Evolutionary conservation across 176 grass and related monocot species (phyloP), one percentile per base, ranked within the genome.

Genomic region (Zoysia japonica): DNA sequence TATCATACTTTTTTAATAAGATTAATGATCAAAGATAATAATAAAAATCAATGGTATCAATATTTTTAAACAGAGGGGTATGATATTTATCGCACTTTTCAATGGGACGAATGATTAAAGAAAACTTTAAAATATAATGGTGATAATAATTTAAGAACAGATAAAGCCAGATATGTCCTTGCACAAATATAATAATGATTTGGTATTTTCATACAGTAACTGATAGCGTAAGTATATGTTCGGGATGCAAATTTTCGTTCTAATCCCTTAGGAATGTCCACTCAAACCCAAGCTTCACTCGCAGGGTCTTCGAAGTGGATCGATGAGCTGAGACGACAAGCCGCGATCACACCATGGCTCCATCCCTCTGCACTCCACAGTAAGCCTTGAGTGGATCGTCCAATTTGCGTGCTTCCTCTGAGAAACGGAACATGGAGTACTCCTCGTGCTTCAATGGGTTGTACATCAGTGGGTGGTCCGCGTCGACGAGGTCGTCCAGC

Each of bases 401-500:
- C 6, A 13, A 15, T 5, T 61, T 74, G 16, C 6, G 3, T 11
- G 16, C 84, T 68, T 86, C 77, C 9, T 60, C 70, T 3, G 70
- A 51, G 69, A 43, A 44, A 2, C 70, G 60, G 44, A 79, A 86
- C 77, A 2, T 35, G 70, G 11, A 0, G 62, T 74, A 86, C 37
- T 75, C 70, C 36, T 86, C 84, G 43, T 40, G 16, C 2, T 28
- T 49, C 61, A 72, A 49, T 3, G 84, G 70, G 40, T 51, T 80
- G 84, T 38, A 86, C 70, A 17, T 8, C 8, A 44, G 62, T 0
- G 84, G 77, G 62, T 75, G 70, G 5, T 61, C 68, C 0, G 9
- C 77, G 70, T 73, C 76, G 61, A 85, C 68, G 68, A 85, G 83
- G 3, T 74, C 83, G 1, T 16, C 68, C 50, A 86, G 5, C 42